Evolutionary conservation across 2,329 filamentous ascomycete species (phyloP), one percentile per base, ranked within the genome.

Genomic region (Alternaria metachromatica): DNA sequence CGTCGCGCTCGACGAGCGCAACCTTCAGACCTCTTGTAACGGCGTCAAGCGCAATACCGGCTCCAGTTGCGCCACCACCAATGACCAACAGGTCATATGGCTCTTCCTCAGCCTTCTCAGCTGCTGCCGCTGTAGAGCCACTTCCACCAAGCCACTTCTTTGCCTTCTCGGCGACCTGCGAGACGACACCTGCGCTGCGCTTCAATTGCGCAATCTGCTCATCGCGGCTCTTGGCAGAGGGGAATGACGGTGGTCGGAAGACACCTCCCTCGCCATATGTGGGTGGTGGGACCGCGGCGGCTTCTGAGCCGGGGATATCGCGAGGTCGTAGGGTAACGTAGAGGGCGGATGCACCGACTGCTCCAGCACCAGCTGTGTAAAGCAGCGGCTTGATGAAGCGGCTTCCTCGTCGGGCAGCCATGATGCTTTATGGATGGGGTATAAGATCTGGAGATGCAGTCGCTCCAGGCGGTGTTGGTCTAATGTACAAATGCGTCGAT

Each of bases 11-110:
- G 15, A 96, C 91, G 55, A 94, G 82, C 12, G 92, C 92, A 63
- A 96, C 92, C 81, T 90, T 92, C 73, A 95, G 82, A 2, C 92
- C 92, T 70, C 92, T 87, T 3, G 92, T 94, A 21, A 89, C 90
- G 37, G 92, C 92, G 80, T 96, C 92, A 49, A 96, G 86, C 12
- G 92, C 92, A 72, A 96, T 93, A 23, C 92, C 92, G 6, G 92
- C 87, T 13, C 92, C 92, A 2, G 92, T 95, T 13, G 92, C 92
- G 68, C 92, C 92, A 67, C 89, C 92, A 61, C 92, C 92, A 72
- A 95, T 92, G 72, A 96, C 84, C 67, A 95, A 83, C 44, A 96
- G 83, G 76, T 95, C 92, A 73, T 94, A 95, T 56, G 88, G 85
- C 46, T 89, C 86, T 11, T 81, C 80, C 15, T 80, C 78, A 4